A percentile compares a stretch with the other conserved stretches of the same genome.
Conservation (phyloP, 768 basidiomycete species). For the Neoboletus subvelutipes region DNA sequence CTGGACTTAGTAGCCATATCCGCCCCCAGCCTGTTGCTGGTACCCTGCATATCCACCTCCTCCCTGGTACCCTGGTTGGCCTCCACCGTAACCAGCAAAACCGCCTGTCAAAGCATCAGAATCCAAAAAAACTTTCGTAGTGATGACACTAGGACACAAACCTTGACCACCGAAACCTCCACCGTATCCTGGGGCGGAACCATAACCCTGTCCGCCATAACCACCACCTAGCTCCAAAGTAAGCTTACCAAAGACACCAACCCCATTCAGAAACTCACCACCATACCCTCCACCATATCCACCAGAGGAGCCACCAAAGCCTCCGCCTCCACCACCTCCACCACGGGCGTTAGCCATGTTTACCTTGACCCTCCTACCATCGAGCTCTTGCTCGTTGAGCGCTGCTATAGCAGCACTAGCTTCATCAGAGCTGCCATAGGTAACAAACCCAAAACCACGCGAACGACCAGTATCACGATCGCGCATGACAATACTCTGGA, state of each 20-base stretch:
- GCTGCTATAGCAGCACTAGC: constrained; percentile 73
- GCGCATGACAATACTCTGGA: constrained; percentile 95
- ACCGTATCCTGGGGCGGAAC: constrained; percentile 23
- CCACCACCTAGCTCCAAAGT: constrained; percentile 26
- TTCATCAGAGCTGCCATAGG: constrained; percentile 58
- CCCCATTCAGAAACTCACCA: constrained; percentile 7
- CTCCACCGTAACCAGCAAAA: constrained; percentile 14
- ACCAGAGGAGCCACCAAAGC: constrained; percentile 32
- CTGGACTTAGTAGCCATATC: constrained; percentile 28
- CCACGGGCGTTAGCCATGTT: constrained; percentile 81
- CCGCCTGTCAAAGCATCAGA: constrained; percentile 6
- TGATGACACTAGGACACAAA: background rate
- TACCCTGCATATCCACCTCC: constrained; percentile 30
- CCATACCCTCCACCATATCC: constrained; percentile 33
- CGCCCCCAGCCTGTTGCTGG: constrained; percentile 26
- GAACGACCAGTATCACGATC: constrained; percentile 98
- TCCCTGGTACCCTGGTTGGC: constrained; percentile 21
- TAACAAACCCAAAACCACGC: constrained; percentile 97
- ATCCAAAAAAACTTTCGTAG: background rate
- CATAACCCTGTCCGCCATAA: constrained; percentile 31
- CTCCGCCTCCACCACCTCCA: constrained; percentile 47
- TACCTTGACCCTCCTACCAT: constrained; percentile 87
- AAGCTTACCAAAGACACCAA: constrained; percentile 2
- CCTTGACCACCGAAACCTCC: constrained; percentile 20
- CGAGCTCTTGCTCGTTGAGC: constrained; percentile 90